Evolutionary conservation across 2,329 filamentous ascomycete genomes (phyloP), one percentile per base, ranked within the genome.

Genomic region (Nigrograna mackinnonii): DNA sequence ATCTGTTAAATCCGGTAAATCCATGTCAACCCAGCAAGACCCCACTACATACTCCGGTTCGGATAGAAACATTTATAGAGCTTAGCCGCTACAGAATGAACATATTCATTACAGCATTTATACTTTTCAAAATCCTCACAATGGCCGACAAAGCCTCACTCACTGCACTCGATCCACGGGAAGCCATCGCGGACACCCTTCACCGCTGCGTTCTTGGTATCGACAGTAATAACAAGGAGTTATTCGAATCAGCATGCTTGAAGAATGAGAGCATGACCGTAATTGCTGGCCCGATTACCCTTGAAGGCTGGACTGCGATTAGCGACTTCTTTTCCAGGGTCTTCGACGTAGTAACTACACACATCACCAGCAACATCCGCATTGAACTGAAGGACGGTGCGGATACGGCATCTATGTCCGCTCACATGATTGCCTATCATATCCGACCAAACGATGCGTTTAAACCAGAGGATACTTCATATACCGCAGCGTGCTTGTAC

Each of bases 111-210:
- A 18, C 26, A 37, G 14, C 33, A 9, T 7, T 35, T 21, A 14
- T 35, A 9, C 39, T 37, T 22, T 18, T 11, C 35, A 9, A 28
- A 9, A 28, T 37, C 31, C 2, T 24, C 32, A 21, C 35, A 41
- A 57, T 55, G 49, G 22, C 41, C 22, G 18, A 39, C 39, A 7
- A 14, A 41, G 41, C 28, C 12, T n/a, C n/a, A n/a, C 43, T 51
- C 26, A 38, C 47, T 30, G 26, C 35, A 16, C 53, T 58, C 4
- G 46, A 14, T 22, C 43, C 49, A 9, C 56, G 53, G 37, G 55
- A 59, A 43, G 56, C 54, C 34, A 43, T 59, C 31, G 41, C 44
- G 24, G 57, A 61, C 31, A 49, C 53, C 33, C 49, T 61, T 36
- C 30, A 59, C 41, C 56, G 57, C 37, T 52, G 47, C 44, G 24